Evolutionary conservation across 352 stramenopile genomes (phyloP), one percentile per base, ranked within the genome.

Genomic region (Pythium plurisporium): DNA sequence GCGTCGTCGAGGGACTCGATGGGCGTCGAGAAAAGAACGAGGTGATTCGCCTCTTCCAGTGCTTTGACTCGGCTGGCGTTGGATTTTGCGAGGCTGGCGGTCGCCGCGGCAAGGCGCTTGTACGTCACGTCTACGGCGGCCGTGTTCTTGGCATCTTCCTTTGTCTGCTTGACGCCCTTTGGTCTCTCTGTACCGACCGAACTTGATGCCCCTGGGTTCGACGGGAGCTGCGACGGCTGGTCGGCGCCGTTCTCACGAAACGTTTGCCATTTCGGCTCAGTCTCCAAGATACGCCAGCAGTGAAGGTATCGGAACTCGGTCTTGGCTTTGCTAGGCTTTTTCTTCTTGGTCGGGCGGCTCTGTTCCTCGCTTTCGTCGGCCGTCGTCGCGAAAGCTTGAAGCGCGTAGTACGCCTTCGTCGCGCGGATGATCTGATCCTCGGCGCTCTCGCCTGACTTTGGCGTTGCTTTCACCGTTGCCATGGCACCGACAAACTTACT

Each of bases 251-350:
- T 38, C 22, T 55, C n/a, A 23, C 47, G 27, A 30, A 55, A 55
- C 7, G 12, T 30, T 31, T 55, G 44, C 47, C 29, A 55, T 19
- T 41, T 55, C 4, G 47, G 31, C 12, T 43, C 47, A 4, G 15
- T 41, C 22, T 55, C 30, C 17, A 43, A 20, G 9, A 55, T 55
- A 11, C 47, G 27, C 47, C 47, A 55, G 19, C 47, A 55, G 33
- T 41, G 47, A 10, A 55, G 47, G 19, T 43, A 43, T 30, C 43
- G 41, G 47, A 55, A 55, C 33, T 17, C 7, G 22, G 22, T 9
- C n/a, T 34, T 34, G 44, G 23, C 23, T 38, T 52, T 52, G 11
- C 31, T 43, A 12, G 20, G 25, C 19, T 27, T 30, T 7, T 26
- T 27, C 31, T 55, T 55, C n/a, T 51, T 51, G 25, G 8, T 38